Base-by-base conservation (phyloP, 805 yeast species). In the Yarrowia sp. region DNA sequence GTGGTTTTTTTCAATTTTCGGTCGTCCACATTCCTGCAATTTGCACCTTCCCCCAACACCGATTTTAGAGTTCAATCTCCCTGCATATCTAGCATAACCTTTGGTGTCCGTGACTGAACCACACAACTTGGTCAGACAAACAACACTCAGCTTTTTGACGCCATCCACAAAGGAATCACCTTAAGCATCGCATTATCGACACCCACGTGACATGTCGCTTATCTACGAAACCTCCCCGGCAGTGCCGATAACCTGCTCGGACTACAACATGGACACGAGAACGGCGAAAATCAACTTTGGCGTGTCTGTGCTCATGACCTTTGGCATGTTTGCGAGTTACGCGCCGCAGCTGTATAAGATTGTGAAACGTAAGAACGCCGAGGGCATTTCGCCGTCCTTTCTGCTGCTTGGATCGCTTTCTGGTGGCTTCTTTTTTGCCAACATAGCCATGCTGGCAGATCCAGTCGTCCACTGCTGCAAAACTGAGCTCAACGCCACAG, bases 371-470 rank as follows among this genome's bases (percentile, higher is more conserved):
- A 73, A 80, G 55, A 80, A 90, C 6, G 84, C 92, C 12, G 91
- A 88, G 69, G 97, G 97, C 4, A 75, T 90, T 21, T 86, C 92
- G 5, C 88, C 92, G 12, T 77, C 80, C 66, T 90, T 84, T 69
- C 76, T 90, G 31, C 73, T 90, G 13, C 78, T 90, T 39, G 94
- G 94, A 4, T 81, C 86, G 4, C 72, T 85, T 51, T 83, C 92
- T 19, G 85, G 88, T n/a, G 73, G 85, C 27, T 80, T 86, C 67
- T 84, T 93, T 0, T 73, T 86, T 53, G 77, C 87, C 18, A 90
- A 90, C 68, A 80, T 90, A 49, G 71, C 85, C 4, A 72, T 89
- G 31, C 78, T 89, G 12, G 81, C 88, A 5, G 73, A 81, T 16
- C 79, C 82, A 0, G 88, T 90, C 0, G 70, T 88, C 27, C 71